These are phyloP conservation scores for Venturia carpophila DNA, from an alignment of 2,329 filamentous ascomycete species.

Conservation along the genomic window DNA sequence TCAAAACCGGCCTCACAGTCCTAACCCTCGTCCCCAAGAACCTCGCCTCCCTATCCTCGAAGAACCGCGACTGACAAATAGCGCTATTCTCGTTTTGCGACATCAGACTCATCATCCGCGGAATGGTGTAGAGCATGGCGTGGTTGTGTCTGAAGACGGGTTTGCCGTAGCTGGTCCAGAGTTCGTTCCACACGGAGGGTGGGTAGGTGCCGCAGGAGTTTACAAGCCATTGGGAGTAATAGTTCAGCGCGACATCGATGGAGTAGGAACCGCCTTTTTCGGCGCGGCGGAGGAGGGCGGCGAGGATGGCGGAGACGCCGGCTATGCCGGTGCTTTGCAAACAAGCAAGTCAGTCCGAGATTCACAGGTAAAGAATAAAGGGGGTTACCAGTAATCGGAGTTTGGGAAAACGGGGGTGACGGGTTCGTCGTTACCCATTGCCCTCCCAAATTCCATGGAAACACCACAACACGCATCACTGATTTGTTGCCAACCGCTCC, in stretches of 20 bases:
- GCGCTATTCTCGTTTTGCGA: conserved; percentile 31
- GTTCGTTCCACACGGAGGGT: conserved; percentile 39
- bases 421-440: conserved; percentile 40
- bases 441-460: conserved; percentile 39
- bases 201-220: conserved; percentile 31
- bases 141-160: conserved; percentile 46
- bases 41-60: conserved; percentile 36
- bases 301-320: conserved; percentile 36
- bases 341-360: too few relatives aligned
- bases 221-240: conserved; percentile 33
- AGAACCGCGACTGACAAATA: conserved; percentile 43
- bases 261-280: conserved; percentile 35
- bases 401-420: conserved; percentile 41
- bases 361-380: not conserved
- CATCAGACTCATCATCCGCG: conserved; percentile 36
- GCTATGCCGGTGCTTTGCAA: conserved; percentile 34
- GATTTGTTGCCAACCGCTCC: conserved; percentile 49
- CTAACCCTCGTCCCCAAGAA: conserved; percentile 34
- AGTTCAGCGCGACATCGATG: conserved; percentile 36
- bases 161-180: conserved; percentile 40
- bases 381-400: conserved; percentile 34
- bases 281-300: conserved; percentile 35
- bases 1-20: conserved; percentile 39
- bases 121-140: conserved; percentile 38
- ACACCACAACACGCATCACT: conserved; percentile 42